Percentiles rank a stretch among this genome's conserved stretches.
Evolutionary conservation across 306 rosid species (phyloP).

Genomic region (Malus asiatica): DNA sequence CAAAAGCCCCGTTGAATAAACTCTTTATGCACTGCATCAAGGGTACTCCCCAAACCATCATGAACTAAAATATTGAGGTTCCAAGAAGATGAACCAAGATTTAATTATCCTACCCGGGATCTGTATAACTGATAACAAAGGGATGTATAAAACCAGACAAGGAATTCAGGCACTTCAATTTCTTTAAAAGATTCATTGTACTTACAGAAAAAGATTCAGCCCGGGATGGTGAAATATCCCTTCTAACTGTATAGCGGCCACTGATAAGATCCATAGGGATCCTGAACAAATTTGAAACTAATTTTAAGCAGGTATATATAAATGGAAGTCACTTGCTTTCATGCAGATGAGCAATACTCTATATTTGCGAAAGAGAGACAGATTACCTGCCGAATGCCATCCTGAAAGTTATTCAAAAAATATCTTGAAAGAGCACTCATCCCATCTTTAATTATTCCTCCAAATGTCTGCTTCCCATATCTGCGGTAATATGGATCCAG

Average conservation of each 20-base stretch:
- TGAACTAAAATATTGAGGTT: neutral
- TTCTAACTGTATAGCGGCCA: slow-evolving; percentile 60
- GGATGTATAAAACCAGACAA: no score
- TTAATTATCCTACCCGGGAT: no score
- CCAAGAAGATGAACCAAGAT: no score
- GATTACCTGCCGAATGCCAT: slow-evolving; percentile 89
- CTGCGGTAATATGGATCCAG: no score
- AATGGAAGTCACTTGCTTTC: no score
- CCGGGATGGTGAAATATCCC: slow-evolving; percentile 56
- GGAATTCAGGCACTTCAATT: no score
- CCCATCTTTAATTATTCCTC: slow-evolving; percentile 62
- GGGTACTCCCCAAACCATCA: neutral
- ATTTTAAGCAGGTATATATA: no score
- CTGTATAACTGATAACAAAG: no score
- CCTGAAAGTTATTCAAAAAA: slow-evolving; percentile 85
- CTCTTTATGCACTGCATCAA: neutral
- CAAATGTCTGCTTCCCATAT: no score
- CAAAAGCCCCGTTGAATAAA: no score
- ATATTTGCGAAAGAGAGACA: slow-evolving; percentile 9
- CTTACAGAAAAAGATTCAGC: slow-evolving; percentile 70
- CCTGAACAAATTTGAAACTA: slow-evolving; percentile 34
- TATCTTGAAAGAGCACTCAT: slow-evolving; percentile 85
- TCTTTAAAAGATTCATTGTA: neutral
- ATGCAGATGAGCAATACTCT: no score
- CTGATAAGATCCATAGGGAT: slow-evolving; percentile 80